phyloP scores from a whole-genome alignment of 2,329 filamentous ascomycete genomes.

The Phialemonium atrogriseum region DNA sequence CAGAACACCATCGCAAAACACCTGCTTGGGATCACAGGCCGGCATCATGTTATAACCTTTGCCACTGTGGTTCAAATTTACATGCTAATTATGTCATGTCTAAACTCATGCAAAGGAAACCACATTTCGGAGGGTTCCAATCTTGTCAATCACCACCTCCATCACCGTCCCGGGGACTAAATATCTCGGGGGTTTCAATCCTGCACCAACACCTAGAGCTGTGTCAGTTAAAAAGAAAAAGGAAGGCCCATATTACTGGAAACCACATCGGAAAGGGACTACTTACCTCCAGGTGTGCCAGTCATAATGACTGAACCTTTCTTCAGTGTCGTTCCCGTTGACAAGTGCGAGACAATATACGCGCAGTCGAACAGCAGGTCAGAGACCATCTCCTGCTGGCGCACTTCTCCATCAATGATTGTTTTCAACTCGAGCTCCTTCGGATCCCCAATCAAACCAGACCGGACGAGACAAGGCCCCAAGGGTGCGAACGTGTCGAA shows the following conservation, averaged over 20 bases:
- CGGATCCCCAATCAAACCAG: conserved; percentile 32
- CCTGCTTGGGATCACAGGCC: no score
- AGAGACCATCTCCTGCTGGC: conserved; percentile 30
- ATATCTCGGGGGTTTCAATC: conserved; percentile 29
- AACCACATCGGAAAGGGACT: no score
- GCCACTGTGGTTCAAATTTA: no score
- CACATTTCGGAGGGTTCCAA: no score
- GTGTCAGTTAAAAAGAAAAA: background rate
- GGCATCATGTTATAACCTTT: no score
- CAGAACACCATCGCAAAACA: no score
- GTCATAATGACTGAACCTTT: conserved; percentile 37
- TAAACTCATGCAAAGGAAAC: no score
- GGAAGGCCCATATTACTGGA: background rate
- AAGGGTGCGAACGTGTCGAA: conserved; percentile 49
- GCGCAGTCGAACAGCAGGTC: conserved; percentile 38
- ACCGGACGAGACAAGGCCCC: conserved; percentile 38
- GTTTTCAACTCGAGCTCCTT: conserved; percentile 33
- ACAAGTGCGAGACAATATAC: conserved; percentile 26
- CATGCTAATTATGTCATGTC: no score
- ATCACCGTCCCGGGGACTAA: conserved; percentile 29
- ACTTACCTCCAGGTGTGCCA: conserved; percentile 32
- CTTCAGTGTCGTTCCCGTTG: conserved; percentile 31
- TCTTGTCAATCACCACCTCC: no score
- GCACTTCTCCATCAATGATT: conserved; percentile 34
- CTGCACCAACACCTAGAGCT: conserved; percentile 28